Conservation (phyloP, 2,329 filamentous ascomycete species). For the Pseudogymnoascus sp. region DNA sequence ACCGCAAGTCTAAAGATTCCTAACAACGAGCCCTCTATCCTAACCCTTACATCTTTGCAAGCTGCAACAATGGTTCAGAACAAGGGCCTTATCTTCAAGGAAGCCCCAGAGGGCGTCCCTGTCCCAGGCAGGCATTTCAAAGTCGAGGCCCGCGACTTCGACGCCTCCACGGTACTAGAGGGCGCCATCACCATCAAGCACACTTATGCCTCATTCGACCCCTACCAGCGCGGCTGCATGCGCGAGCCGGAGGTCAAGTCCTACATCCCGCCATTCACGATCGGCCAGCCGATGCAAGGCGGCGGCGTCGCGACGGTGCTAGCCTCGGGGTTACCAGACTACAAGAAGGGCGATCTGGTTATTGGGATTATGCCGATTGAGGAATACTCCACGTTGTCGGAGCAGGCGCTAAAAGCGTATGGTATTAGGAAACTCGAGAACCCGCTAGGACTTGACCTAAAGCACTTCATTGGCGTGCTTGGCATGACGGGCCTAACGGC, state of each 20-base stretch:
- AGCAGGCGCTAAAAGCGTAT: conserved; percentile 32
- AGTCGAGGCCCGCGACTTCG: conserved; percentile 58
- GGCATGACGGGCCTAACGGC: conserved; percentile 74
- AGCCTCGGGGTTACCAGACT: conserved; percentile 56
- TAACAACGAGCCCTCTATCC: not conserved
- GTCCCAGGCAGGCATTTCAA: conserved; percentile 61
- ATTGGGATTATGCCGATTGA: conserved; percentile 49
- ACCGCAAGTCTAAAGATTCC: not conserved
- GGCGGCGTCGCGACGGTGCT: conserved; percentile 58
- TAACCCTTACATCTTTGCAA: not conserved
- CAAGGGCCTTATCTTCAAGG: conserved; percentile 68
- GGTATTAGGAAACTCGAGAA: conserved; percentile 54
- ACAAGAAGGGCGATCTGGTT: conserved; percentile 60
- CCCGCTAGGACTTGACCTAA: conserved; percentile 56
- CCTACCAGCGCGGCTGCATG: conserved; percentile 78
- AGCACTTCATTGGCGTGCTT: conserved; percentile 64
- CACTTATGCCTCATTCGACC: conserved; percentile 70
- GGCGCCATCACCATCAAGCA: conserved; percentile 63
- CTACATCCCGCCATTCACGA: conserved; percentile 54
- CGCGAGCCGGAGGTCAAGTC: conserved; percentile 54
- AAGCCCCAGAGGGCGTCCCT: conserved; percentile 56
- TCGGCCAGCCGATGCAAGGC: conserved; percentile 58
- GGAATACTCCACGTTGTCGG: conserved; percentile 56
- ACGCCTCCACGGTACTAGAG: conserved; percentile 49
- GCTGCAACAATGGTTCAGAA: conserved; percentile 43